These are phyloP conservation scores for Verticillium nubilum DNA, from an alignment of 2,329 filamentous ascomycete genomes.

Conservation along the genomic window DNA sequence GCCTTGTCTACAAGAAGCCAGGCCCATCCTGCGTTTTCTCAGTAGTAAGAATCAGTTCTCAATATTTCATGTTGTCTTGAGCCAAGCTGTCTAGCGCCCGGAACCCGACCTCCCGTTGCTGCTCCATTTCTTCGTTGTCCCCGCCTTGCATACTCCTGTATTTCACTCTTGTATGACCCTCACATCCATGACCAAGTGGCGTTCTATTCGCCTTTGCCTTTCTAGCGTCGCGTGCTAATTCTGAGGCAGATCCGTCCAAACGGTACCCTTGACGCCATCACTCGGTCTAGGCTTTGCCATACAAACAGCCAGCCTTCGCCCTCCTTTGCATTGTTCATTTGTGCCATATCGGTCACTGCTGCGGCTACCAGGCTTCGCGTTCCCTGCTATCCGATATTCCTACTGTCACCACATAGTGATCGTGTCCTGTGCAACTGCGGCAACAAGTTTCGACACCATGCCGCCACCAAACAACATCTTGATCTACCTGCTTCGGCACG, in stretches of 20 bases:
- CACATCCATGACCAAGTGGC: not conserved
- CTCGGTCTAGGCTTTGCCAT: not conserved
- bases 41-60: not conserved
- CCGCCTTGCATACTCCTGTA: not conserved
- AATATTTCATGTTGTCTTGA: not conserved
- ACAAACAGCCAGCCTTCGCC: not conserved
- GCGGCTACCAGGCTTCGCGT: not conserved
- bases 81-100: not conserved
- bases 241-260: not conserved
- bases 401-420: not conserved
- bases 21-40: not conserved
- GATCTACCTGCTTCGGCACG: slow-evolving; percentile 67
- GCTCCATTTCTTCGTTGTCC: not conserved
- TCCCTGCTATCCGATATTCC: not conserved
- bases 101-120: not conserved
- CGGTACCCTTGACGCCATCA: not conserved
- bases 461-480: slow-evolving; percentile 42
- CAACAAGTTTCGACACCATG: slow-evolving; percentile 17
- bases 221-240: not conserved
- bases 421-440: not conserved
- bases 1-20: not conserved
- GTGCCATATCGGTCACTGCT: not conserved
- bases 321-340: not conserved
- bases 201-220: not conserved
- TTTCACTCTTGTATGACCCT: not conserved